A percentile compares a stretch with the other conserved stretches of the same genome.
These are phyloP conservation scores for Podospora pseudocomata DNA, from an alignment of 495 filamentous ascomycete species.

Conservation along the genomic window DNA sequence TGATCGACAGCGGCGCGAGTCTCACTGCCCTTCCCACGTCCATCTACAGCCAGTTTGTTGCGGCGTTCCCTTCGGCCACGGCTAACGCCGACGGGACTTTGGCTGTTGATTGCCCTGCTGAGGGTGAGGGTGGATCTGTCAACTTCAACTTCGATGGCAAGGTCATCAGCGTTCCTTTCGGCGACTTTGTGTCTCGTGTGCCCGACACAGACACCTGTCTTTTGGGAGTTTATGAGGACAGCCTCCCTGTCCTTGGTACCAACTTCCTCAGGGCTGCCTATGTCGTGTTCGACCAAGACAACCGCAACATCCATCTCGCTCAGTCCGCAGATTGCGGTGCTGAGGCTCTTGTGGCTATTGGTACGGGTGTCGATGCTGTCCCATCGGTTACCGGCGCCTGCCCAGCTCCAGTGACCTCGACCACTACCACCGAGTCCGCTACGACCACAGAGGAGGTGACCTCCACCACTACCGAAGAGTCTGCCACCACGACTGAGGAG, in stretches of 20 bases:
- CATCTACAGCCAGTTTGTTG: constrained; percentile 26
- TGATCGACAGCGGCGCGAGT: constrained; percentile 28
- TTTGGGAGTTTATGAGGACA: constrained; percentile 53
- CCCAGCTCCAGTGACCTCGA: neutral
- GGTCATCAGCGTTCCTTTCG: constrained; percentile 50
- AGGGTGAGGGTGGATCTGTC: constrained; percentile 51
- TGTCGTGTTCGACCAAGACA: constrained; percentile 87
- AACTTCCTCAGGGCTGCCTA: constrained; percentile 91
- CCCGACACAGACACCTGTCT: constrained; percentile 16
- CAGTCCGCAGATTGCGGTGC: constrained; percentile 43
- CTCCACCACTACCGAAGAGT: neutral
- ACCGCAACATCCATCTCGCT: constrained; percentile 81
- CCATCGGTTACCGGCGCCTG: constrained; percentile 19
- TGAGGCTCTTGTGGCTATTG: constrained; percentile 25
- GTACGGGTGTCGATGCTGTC: constrained; percentile 23
- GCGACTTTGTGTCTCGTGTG: constrained; percentile 62
- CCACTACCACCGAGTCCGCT: constrained; percentile 5
- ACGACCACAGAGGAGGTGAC: neutral
- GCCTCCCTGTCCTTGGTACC: constrained; percentile 71
- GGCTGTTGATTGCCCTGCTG: constrained; percentile 58
- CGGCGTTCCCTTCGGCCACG: constrained; percentile 45
- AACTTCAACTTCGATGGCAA: constrained; percentile 56
- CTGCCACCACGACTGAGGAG: neutral
- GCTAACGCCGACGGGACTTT: constrained; percentile 48
- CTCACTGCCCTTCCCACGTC: constrained; percentile 21